Conservation (phyloP, 225 moss, liverwort and hornwort genomes). For the Climacium dendroides region DNA sequence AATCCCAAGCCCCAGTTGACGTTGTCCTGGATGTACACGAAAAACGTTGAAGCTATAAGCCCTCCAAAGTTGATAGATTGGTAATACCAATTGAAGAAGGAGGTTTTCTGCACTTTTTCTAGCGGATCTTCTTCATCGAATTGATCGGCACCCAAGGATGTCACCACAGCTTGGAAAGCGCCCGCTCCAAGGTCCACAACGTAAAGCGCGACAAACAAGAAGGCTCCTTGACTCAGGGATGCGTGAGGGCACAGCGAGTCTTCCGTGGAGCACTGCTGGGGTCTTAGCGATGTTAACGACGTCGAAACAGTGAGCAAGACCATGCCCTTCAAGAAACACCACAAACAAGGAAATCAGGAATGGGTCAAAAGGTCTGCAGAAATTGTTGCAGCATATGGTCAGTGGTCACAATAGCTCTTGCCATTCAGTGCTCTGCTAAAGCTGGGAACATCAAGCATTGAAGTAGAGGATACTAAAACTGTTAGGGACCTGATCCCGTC, state of each 20-base stretch:
- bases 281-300: conserved; percentile 43
- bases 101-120: conserved; percentile 47
- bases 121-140: conserved; percentile 59
- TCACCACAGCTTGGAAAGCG: conserved; percentile 46
- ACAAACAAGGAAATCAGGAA: not conserved
- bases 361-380: not conserved
- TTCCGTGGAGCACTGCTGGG: conserved; percentile 44
- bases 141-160: conserved; percentile 75
- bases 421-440: not conserved
- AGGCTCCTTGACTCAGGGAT: conserved; percentile 26
- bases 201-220: conserved; percentile 51
- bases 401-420: not conserved
- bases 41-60: conserved; percentile 40
- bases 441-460: not conserved
- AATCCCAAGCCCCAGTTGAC: conserved; percentile 71
- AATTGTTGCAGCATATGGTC: not conserved
- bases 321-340: conserved; percentile 37
- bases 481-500: not conserved
- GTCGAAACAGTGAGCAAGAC: conserved; percentile 46
- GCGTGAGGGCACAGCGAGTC: conserved; percentile 47
- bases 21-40: conserved; percentile 72
- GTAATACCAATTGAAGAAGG: conserved; percentile 74
- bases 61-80: conserved; percentile 61
- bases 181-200: conserved; percentile 57
- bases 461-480: not conserved